Base-by-base conservation (phyloP, 2,329 filamentous ascomycete species). In the Aschersonia sp. region DNA sequence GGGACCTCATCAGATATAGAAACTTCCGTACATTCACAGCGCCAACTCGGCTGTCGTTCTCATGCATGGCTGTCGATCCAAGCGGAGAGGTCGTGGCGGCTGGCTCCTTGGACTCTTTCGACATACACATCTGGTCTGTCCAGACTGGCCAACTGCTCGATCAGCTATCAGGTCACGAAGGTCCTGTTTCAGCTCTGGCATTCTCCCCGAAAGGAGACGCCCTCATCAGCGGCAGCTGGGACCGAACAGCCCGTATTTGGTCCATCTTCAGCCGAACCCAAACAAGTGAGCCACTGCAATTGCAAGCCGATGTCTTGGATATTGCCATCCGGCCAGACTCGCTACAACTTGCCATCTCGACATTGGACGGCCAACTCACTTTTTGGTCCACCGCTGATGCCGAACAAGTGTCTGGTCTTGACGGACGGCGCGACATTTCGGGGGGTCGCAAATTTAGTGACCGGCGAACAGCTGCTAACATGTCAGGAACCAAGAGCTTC, bases 1-100 rank as follows among this genome's bases (percentile, higher is more conserved):
- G 94, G 88, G 92, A 98, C 71, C 69, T 98, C 47, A 86, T 97
- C 52, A 77, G 92, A 52, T 98, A 95, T 66, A 81, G 92, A 56
- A 98, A 97, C 66, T 98, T 98, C 70, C 77, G 89, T 56, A 97
- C 94, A 0, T 98, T 98, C 58, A 97, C 92, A 10, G 90, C 92
- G 2, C 89, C 92, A 0, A 89, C 87, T 32, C 76, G 90, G 48
- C 69, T 97, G 30, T 94, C 89, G 0, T 98, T 97, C 66, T 90
- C 88, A 12, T 94, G 86, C 49, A 76, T 98, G 62, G 88, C 92
- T 1, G 88, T 97, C n/a, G 94, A 98, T 55, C 89, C 92, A 0
- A 95, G 88, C 53, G 92, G 92, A 47, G 94, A 98, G 64, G 86
- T 98, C 7, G 85, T 98, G 4, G 94, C 90, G 50, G 92, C 92